Percentiles rank a stretch among this genome's conserved stretches.
These are phyloP conservation scores for Viola odorata DNA, from an alignment of 345 rosid species.

Conservation along the genomic window DNA sequence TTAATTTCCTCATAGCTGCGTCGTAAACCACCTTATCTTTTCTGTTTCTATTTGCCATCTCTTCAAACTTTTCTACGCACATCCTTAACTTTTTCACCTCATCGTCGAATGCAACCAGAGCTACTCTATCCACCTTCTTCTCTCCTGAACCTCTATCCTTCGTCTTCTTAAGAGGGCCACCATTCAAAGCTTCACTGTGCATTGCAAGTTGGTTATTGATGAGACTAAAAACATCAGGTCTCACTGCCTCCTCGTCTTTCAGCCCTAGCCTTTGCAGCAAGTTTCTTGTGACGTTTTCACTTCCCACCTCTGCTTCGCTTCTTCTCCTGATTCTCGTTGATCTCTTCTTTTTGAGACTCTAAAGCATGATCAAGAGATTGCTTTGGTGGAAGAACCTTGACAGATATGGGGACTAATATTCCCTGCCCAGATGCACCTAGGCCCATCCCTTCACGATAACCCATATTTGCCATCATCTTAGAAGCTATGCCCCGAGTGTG, in stretches of 20 bases:
- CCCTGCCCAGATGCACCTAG: conserved; percentile 85
- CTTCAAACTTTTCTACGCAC: conserved; percentile 61
- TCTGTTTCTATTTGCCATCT: conserved; percentile 69
- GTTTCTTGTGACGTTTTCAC: conserved; percentile 79
- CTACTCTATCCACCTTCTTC: conserved; percentile 60
- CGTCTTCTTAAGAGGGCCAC: conserved; percentile 35
- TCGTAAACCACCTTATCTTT: conserved; percentile 72
- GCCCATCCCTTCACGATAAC: conserved; percentile 92
- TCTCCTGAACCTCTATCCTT: conserved; percentile 41
- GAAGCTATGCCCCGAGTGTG: conserved; percentile 94
- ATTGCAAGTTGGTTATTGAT: conserved; percentile 60
- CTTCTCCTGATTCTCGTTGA: conserved; percentile 41
- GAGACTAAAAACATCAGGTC: conserved; percentile 74
- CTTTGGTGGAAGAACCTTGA: conserved; percentile 75
- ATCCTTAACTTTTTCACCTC: conserved; percentile 61
- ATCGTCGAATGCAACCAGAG: conserved; percentile 62
- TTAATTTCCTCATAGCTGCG: conserved; percentile 70
- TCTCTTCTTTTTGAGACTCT: conserved; percentile 41
- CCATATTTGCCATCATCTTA: conserved; percentile 97
- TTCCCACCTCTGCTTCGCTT: conserved; percentile 85
- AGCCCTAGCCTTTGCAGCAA: conserved; percentile 65
- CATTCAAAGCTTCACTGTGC: conserved; percentile 32
- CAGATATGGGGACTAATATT: conserved; percentile 73
- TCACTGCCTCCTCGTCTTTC: conserved; percentile 46
- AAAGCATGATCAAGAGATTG: conserved; percentile 77